Conservation (phyloP, 306 rosid genomes). For the Fragaria iinumae region DNA sequence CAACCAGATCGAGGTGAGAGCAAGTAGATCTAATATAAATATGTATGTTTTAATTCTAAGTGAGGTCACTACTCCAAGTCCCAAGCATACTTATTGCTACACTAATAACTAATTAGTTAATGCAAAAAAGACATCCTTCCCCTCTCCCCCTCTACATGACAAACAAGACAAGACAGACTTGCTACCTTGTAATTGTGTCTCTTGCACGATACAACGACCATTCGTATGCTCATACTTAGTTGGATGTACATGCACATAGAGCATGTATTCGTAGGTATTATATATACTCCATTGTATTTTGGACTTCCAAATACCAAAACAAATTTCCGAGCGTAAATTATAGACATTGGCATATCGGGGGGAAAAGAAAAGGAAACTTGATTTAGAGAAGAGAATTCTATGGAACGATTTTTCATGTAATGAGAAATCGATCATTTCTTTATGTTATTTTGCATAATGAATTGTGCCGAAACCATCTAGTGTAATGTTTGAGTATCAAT, state of each 20-base stretch:
- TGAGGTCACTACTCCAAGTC: constrained; percentile 17
- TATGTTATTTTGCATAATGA: not conserved
- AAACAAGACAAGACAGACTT: constrained; percentile 9
- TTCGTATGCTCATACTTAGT: not conserved
- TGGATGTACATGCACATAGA: not conserved
- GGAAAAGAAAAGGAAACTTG: too few species aligned
- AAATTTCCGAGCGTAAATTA: not conserved
- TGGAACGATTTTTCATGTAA: not conserved
- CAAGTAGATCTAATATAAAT: constrained; percentile 12
- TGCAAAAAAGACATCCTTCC: constrained; percentile 4
- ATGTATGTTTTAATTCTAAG: constrained; percentile 1
- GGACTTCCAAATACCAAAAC: not conserved
- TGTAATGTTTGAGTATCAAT: not conserved
- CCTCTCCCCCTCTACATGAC: not conserved
- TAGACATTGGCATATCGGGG: not conserved
- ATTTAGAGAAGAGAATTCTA: too few species aligned
- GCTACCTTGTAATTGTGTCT: not conserved
- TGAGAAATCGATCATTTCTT: not conserved
- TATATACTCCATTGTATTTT: not conserved
- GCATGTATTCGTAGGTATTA: not conserved
- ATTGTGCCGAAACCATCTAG: not conserved
- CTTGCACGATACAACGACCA: not conserved
- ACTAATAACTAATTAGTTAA: constrained; percentile 3
- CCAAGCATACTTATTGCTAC: constrained; percentile 10
- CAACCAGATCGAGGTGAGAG: not conserved